Evolutionary conservation across 495 filamentous ascomycete species (phyloP).

Genomic region (Friedmanniomyces endolithicus): DNA sequence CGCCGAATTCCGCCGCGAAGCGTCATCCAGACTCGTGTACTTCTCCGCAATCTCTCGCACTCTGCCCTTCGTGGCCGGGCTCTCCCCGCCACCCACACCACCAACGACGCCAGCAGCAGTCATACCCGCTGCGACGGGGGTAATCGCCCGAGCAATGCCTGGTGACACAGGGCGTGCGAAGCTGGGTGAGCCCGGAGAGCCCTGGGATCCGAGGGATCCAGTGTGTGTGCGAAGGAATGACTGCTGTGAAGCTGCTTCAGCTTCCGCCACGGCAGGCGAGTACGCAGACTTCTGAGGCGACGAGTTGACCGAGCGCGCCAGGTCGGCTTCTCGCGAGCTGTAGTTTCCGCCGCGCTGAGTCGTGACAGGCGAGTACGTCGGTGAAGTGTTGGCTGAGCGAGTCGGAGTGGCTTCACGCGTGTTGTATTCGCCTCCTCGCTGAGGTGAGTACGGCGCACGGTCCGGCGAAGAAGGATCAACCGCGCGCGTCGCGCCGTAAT

Average conservation of each 20-base stretch:
- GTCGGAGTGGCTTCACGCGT: background rate
- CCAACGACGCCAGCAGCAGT: no score
- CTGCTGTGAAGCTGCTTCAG: background rate
- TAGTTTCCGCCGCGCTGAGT: conserved; percentile 1
- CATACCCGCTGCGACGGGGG: background rate
- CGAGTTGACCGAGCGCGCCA: conserved; percentile 14
- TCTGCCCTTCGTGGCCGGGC: conserved; percentile 30
- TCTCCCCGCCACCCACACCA: conserved; percentile 4
- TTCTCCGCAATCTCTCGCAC: conserved; percentile 40
- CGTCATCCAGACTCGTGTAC: conserved; percentile 29
- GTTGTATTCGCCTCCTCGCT: background rate
- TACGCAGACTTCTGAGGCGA: conserved; percentile 5
- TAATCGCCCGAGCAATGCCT: background rate
- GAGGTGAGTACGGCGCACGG: background rate
- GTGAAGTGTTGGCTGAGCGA: background rate
- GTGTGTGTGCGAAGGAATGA: conserved; percentile 11
- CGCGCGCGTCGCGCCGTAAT: background rate
- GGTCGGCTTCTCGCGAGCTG: conserved; percentile 19
- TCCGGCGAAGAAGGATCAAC: background rate
- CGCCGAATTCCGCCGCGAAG: conserved; percentile 28
- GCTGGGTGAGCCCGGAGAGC: background rate
- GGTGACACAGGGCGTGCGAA: conserved; percentile 3
- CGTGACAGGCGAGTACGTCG: background rate
- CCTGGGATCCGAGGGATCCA: background rate
- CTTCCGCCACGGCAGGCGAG: conserved; percentile 3